These are phyloP conservation scores for Rhytidiadelphus loreus DNA, from an alignment of 225 moss, liverwort and hornwort genomes.

Conservation along the genomic window DNA sequence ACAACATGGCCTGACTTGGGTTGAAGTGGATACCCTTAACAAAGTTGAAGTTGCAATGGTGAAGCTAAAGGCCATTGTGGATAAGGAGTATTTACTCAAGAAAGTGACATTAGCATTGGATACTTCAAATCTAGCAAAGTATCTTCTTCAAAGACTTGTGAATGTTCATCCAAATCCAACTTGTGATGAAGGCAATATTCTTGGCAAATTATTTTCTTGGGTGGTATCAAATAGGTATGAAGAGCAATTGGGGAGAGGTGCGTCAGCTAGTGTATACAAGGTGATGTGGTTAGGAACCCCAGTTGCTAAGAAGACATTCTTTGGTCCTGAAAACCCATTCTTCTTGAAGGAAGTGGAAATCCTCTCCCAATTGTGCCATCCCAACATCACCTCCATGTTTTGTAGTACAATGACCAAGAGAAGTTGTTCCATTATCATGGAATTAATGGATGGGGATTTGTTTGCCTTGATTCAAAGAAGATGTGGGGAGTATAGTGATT, in stretches of 20 bases:
- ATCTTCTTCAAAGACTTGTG: background rate
- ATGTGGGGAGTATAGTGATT: background rate
- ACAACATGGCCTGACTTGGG: accelerated
- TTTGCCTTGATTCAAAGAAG: background rate
- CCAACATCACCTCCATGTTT: background rate
- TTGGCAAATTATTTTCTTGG: background rate
- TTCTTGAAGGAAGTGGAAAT: background rate
- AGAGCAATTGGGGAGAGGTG: background rate
- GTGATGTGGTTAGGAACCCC: background rate
- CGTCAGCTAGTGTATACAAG: background rate
- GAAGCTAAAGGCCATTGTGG: background rate
- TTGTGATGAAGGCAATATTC: background rate
- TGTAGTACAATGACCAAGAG: background rate
- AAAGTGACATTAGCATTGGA: background rate
- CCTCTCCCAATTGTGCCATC: background rate
- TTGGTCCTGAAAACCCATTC: background rate
- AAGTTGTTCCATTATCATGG: background rate
- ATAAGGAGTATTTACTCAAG: background rate
- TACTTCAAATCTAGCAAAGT: background rate
- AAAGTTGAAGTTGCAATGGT: background rate
- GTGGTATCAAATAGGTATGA: no score
- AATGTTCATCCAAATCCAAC: background rate
- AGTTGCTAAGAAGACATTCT: background rate
- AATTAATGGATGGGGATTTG: background rate
- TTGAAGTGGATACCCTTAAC: background rate